phyloP scores from a whole-genome alignment of 176 grass and related monocot genomes.

The Cymbopogon citratus region DNA sequence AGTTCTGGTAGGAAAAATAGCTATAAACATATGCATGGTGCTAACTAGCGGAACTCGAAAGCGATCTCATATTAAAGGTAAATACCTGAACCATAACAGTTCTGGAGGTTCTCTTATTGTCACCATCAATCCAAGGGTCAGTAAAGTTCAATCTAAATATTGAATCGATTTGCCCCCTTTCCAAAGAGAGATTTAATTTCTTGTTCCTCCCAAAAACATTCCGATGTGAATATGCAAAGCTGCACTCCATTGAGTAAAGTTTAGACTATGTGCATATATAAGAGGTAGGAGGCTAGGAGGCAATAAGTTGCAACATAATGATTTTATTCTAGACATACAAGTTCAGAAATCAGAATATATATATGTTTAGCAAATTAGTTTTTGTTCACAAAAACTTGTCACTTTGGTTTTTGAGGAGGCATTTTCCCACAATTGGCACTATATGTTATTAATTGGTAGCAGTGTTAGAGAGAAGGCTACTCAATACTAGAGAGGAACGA shows the following conservation, averaged over 20 bases:
- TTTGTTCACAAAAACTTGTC: neutral
- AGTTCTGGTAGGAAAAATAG: slow-evolving; percentile 60
- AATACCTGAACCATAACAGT: slow-evolving; percentile 80
- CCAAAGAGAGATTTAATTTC: slow-evolving; percentile 81
- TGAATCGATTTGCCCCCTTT: slow-evolving; percentile 95
- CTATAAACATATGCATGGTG: slow-evolving; percentile 14
- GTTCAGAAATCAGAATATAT: neutral
- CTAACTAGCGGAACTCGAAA: neutral
- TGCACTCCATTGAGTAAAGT: slow-evolving; percentile 31
- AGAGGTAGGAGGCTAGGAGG: neutral
- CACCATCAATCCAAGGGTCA: slow-evolving; percentile 93
- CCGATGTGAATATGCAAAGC: slow-evolving; percentile 87
- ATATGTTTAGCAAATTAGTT: neutral
- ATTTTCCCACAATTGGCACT: neutral
- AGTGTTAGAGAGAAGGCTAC: neutral
- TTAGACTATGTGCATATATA: slow-evolving; percentile 13
- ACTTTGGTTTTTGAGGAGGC: neutral
- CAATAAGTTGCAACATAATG: neutral
- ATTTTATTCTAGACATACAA: neutral
- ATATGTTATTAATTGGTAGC: neutral
- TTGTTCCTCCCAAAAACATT: slow-evolving; percentile 98
- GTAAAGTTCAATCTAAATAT: slow-evolving; percentile 86
- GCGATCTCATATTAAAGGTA: slow-evolving; percentile 12
- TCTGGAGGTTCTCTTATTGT: slow-evolving; percentile 94
- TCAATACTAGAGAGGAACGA: neutral